phyloP scores from a whole-genome alignment of 176 grass and related monocot species.

The Oryza punctata region DNA sequence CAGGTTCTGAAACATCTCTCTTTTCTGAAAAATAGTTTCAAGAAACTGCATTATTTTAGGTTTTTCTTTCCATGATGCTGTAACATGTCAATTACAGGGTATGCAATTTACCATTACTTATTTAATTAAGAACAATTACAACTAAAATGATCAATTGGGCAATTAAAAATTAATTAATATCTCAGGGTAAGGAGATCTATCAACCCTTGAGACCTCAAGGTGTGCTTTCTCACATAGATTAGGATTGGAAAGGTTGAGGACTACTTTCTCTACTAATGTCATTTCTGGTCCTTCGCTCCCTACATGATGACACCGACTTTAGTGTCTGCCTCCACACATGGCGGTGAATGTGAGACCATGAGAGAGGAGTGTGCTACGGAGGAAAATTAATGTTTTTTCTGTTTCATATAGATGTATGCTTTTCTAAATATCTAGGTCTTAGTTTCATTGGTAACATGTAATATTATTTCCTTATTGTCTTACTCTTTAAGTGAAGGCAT shows the following conservation, averaged over 20 bases:
- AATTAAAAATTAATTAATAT: slow-evolving; percentile 7
- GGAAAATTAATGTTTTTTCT: slow-evolving; percentile 45
- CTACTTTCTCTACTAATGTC: slow-evolving; percentile 52
- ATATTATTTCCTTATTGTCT: no score
- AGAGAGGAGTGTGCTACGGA: slow-evolving; percentile 33
- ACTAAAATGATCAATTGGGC: not conserved
- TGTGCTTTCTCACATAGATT: slow-evolving; percentile 72
- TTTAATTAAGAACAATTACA: not conserved
- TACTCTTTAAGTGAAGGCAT: no score
- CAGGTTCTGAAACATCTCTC: slow-evolving; percentile 72
- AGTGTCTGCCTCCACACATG: not conserved
- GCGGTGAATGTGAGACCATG: slow-evolving; percentile 13
- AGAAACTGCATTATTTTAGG: slow-evolving; percentile 31
- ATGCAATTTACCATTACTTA: not conserved
- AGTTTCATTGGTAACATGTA: not conserved
- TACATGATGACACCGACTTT: not conserved
- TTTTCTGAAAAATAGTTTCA: slow-evolving; percentile 37
- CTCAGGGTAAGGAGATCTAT: not conserved
- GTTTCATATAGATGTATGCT: slow-evolving; percentile 10
- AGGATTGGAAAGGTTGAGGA: slow-evolving; percentile 53
- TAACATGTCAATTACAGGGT: not conserved
- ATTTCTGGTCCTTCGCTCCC: slow-evolving; percentile 42
- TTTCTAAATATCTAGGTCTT: not conserved
- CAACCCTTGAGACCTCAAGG: slow-evolving; percentile 61
- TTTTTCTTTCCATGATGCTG: not conserved